phyloP scores from a whole-genome alignment of 73 alveolate species.

The Blepharisma stoltei region DNA sequence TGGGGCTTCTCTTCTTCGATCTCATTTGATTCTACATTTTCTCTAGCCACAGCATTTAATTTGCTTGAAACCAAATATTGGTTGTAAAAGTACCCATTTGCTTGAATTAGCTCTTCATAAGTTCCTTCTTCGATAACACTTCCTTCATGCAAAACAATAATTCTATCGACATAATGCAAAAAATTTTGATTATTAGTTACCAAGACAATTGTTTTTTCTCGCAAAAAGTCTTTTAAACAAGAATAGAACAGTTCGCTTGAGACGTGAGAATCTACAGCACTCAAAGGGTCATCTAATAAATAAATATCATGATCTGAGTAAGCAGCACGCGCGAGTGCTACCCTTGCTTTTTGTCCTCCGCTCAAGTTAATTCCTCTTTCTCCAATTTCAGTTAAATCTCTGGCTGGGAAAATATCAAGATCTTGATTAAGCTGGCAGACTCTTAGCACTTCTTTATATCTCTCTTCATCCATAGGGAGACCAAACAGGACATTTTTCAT shows the following conservation, averaged over 20 bases:
- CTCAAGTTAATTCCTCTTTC: conserved; percentile 65
- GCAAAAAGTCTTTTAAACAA: conserved; percentile 52
- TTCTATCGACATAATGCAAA: conserved; percentile 66
- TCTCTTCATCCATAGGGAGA: conserved; percentile 32
- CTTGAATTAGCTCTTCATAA: conserved; percentile 54
- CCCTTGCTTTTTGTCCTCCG: conserved; percentile 71
- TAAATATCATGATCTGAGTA: conserved; percentile 53
- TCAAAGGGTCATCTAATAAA: conserved; percentile 82
- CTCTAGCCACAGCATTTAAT: conserved; percentile 27
- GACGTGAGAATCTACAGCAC: conserved; percentile 83
- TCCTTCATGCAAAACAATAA: conserved; percentile 68
- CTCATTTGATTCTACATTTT: conserved; percentile 32
- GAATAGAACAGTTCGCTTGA: conserved; percentile 65
- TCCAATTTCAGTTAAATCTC: conserved; percentile 63
- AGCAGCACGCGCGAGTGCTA: conserved; percentile 57
- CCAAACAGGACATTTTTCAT: conserved; percentile 55
- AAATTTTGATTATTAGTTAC: conserved; percentile 84
- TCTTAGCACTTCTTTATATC: conserved; percentile 37
- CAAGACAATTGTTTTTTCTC: conserved; percentile 71
- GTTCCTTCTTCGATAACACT: conserved; percentile 56
- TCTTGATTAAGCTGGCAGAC: conserved; percentile 47
- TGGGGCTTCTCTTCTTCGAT: conserved; percentile 42
- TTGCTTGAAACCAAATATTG: conserved; percentile 27
- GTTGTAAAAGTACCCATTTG: conserved; percentile 37
- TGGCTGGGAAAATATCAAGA: conserved; percentile 45